Base-by-base conservation (phyloP, 2,329 filamentous ascomycete species). In the Orbilia brochopaga region DNA sequence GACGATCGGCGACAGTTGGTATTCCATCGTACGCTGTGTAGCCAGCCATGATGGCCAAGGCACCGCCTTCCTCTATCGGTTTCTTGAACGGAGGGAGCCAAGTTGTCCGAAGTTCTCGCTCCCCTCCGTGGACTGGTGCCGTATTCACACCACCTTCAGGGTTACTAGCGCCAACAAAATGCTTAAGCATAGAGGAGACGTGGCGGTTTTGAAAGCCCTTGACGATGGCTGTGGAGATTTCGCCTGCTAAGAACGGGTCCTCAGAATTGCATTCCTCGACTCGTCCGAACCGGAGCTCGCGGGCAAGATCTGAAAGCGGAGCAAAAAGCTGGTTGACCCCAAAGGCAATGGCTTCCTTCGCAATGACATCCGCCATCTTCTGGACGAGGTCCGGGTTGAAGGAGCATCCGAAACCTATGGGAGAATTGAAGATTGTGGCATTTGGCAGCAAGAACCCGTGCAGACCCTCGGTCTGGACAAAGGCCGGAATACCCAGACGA, bases 351-450 rank as follows among this genome's bases (percentile, higher is more conserved):
- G 88, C 82, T 78, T 92, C 89, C 53, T 85, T 82, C 4, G 83
- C 88, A 74, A 90, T 90, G 17, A 84, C 83, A 2, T 81, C 80
- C 5, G 82, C 88, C 88, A 91, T 90, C 74, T 88, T 83, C 74
- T 86, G 79, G 2, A 90, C 80, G 13, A 90, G 79, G 44, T 80
- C 82, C 0, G 84, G 84, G 77, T 91, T 89, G 81, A 87, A 91
- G 0, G 88, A 88, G 76, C 87, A 90, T 15, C 85, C 88, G 59
- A 89, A 85, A 6, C 82, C 88, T 75, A 91, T 90, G 0, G 89
- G 89, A 0, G 87, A 90, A 79, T 91, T 91, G 81, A 91, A 92
- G 69, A 91, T 89, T 1, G 89, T 91, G 1, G 88, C 88, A 77
- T 91, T 91, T 8, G 85, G 84, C 48, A 88, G 84, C 32, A 90